Conservation (phyloP, 2,329 filamentous ascomycete genomes). For the Parastagonospora avenae region DNA sequence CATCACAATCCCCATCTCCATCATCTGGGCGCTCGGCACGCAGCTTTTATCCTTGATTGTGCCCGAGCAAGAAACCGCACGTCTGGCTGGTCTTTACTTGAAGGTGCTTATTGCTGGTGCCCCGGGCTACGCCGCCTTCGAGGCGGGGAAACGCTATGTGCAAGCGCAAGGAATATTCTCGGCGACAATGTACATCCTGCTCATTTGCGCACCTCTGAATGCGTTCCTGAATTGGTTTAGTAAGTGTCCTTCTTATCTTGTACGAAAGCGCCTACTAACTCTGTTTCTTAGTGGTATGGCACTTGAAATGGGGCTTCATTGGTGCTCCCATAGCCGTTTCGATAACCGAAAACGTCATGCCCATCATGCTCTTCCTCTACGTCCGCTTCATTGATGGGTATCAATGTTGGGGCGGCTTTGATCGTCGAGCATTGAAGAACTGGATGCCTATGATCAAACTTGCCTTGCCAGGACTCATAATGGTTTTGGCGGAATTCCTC, state of each 20-base stretch:
- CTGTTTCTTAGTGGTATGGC: constrained; percentile 65
- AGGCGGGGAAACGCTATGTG: constrained; percentile 81
- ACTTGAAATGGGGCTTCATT: constrained; percentile 61
- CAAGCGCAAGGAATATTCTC: constrained; percentile 88
- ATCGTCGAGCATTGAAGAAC: constrained; percentile 70
- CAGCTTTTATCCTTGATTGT: constrained; percentile 68
- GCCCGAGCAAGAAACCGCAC: constrained; percentile 72
- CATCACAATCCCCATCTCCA: constrained; percentile 72
- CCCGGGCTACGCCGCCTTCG: constrained; percentile 77
- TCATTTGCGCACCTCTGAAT: constrained; percentile 83
- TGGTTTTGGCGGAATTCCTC: constrained; percentile 92
- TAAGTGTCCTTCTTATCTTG: too few species aligned
- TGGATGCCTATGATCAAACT: constrained; percentile 87
- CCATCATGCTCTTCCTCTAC: constrained; percentile 73
- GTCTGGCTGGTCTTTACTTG: constrained; percentile 77
- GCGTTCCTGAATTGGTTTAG: constrained; percentile 77
- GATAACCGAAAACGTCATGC: constrained; percentile 76
- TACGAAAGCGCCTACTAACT: too few species aligned
- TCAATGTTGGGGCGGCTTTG: constrained; percentile 83
- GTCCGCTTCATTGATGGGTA: constrained; percentile 72
- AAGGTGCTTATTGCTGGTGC: constrained; percentile 72
- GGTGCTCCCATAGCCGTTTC: constrained; percentile 80
- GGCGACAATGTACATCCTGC: constrained; percentile 79
- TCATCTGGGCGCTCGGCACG: constrained; percentile 73
- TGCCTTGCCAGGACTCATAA: constrained; percentile 85